Percentiles rank a stretch among this genome's conserved stretches.
These are phyloP conservation scores for Metschnikowia arizonensis DNA, from an alignment of 805 yeast genomes.

Conservation along the genomic window DNA sequence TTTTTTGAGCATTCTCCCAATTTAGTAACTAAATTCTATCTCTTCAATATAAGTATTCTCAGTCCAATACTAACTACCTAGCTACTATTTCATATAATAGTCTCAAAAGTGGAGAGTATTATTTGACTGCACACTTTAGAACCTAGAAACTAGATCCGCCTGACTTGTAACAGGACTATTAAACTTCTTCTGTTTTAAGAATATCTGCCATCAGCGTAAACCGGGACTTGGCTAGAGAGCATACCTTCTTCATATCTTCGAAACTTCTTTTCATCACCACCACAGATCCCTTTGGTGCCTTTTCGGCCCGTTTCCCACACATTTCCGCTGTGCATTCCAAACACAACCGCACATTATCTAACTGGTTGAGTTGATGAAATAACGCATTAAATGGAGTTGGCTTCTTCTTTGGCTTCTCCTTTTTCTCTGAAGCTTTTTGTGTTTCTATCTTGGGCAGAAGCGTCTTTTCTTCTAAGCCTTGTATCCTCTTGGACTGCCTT, in stretches of 20 bases:
- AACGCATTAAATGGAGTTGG: conserved; percentile 19
- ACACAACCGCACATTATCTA: conserved; percentile 26
- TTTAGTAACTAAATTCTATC: too few relatives aligned
- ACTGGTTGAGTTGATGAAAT: conserved; percentile 25
- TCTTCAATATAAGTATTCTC: too few relatives aligned
- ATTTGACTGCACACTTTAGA: too few relatives aligned
- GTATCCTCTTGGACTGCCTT: conserved; percentile 9
- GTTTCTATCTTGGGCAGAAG: conserved; percentile 3
- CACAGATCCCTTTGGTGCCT: conserved; percentile 22
- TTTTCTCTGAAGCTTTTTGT: not conserved
- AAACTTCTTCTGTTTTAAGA: not conserved
- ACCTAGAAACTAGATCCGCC: too few relatives aligned
- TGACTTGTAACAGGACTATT: too few relatives aligned
- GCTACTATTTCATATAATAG: too few relatives aligned
- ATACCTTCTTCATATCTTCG: conserved; percentile 20
- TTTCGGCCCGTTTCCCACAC: conserved; percentile 19
- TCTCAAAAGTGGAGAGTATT: too few relatives aligned
- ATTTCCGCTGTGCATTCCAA: conserved; percentile 27
- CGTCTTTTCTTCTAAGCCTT: conserved; percentile 5
- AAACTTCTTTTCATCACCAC: conserved; percentile 22
- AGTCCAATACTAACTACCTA: too few relatives aligned
- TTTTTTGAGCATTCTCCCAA: too few relatives aligned
- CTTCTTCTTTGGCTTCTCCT: conserved; percentile 5
- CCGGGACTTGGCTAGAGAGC: conserved; percentile 20
- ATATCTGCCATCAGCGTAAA: not conserved